Evolutionary conservation across 2,329 filamentous ascomycete species (phyloP), one percentile per base, ranked within the genome.

Genomic region (Reticulascus tulasneorum): DNA sequence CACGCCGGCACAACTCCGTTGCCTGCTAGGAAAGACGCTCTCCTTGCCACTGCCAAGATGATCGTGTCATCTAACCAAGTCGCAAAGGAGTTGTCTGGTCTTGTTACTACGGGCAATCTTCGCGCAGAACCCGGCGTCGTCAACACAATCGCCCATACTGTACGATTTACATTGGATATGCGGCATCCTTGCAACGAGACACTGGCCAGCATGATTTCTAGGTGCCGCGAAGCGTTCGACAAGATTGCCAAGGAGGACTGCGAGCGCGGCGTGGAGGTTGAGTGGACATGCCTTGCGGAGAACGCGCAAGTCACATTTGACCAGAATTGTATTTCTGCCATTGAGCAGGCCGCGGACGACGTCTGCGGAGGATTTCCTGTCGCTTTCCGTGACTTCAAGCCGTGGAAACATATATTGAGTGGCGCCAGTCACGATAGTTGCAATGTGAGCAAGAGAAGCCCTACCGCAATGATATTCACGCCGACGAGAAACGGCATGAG

Each of bases 101-200:
- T 61, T 1, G 39, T 52, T 1, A 57, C 58, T 0, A 56, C 56
- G 0, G 58, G 58, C 0, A 53, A 55, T 6, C 29, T 60, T 9
- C 37, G 25, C 1, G 39, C 38, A 12, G 45, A 43, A 18, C 83
- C 78, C 0, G 79, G 81, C 5, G 79, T 71, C 29, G 80, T 81
- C 11, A 86, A 86, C 54, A 86, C 82, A 0, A 78, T 86, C 0
- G 79, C 82, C 0, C 78, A 79, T 1, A 61, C 64, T 10, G 82
- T 84, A 9, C 70, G 65, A 21, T 85, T 85, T 58, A 79, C 71
- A 10, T 68, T 86, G 6, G 82, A 86, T 49, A 75, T 86, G 31
- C 73, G 82, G 19, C 69, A 76, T 0, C 70, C 71, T 1, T 62
- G 72, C 25, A 72, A 82, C 47, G 59, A 61, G 11, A 66, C 68